Conservation (phyloP, 2,329 filamentous ascomycete species). For the Botrytis cinerea region DNA sequence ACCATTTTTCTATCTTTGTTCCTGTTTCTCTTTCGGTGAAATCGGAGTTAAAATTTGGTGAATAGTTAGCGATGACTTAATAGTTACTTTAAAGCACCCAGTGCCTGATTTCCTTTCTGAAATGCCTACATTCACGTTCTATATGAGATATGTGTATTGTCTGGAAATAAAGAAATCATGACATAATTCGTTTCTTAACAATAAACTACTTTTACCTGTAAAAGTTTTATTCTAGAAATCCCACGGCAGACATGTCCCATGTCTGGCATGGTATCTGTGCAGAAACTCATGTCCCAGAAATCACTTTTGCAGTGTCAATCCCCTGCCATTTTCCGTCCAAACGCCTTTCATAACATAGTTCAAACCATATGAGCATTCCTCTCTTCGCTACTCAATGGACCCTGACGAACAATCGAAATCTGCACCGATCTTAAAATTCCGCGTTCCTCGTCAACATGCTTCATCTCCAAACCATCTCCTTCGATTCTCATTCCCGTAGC, state of each 20-base stretch:
- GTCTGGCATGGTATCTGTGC: neutral
- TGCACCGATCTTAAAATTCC: neutral
- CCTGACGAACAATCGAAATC: neutral
- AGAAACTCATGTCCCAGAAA: neutral
- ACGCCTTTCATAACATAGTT: neutral
- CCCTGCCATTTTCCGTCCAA: neutral
- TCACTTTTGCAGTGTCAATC: rapidly evolving
- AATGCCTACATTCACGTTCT: no score
- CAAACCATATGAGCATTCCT: neutral
- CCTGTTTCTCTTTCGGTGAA: no score
- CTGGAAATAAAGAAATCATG: no score
- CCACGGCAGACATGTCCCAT: neutral
- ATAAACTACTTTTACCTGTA: neutral
- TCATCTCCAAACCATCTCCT: neutral
- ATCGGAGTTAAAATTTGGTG: no score
- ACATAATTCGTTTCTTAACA: neutral
- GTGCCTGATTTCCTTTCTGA: no score
- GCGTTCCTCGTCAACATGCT: neutral
- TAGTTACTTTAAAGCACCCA: no score
- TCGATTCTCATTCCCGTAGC: neutral
- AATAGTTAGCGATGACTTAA: no score
- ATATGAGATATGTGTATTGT: no score
- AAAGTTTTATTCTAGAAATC: neutral
- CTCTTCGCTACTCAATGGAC: neutral
- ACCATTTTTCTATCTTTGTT: no score